Evolutionary conservation across 768 basidiomycete species (phyloP), one percentile per base, ranked within the genome.

Genomic region (Mycena leptocephala): DNA sequence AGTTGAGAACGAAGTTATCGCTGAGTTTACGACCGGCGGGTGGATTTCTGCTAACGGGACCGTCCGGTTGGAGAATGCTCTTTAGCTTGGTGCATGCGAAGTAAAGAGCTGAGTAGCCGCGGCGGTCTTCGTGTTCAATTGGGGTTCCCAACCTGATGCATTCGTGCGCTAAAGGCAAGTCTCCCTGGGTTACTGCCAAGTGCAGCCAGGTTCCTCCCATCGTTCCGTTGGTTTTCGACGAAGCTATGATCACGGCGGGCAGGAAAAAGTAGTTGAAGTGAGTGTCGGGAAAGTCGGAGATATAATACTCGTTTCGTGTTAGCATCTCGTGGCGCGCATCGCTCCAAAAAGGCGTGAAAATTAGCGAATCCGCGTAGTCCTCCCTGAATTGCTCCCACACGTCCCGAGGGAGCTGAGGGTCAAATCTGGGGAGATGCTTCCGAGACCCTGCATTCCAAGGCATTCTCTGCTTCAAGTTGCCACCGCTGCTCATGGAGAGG

Each of bases 151-250:
- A 33, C 24, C 39, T 26, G 26, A 70, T 8, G 22, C 26, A 43
- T 46, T 70, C 68, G 43, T 59, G 32, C 2, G 68, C 68, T 10
- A 70, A 14, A 16, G 68, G 56, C 20, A 70, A 24, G 18, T 70
- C 68, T 70, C 56, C 68, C 28, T 59, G 41, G 13, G 28, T 59
- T 28, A 70, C 68, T 22, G 68, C 55, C 10, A 70, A 20, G 24
- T 70, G 56, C 18, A 70, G 41, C 55, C 56, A 70, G 22, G 30
- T 58, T 22, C 66, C 66, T 32, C 64, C 48, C 46, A 28, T 14
- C 30, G 32, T 33, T 20, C 37, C 35, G 26, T 26, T 43, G 37
- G 3, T 28, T 43, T 63, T 53, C 14, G 28, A 32, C 18, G 30
- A 24, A 1, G 30, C 8, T 20, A n/a, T n/a, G 6, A 11, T 51